A percentile compares a stretch with the other conserved stretches of the same genome.
phyloP scores from a whole-genome alignment of 345 rosid genomes.

The Acer saccharum region DNA sequence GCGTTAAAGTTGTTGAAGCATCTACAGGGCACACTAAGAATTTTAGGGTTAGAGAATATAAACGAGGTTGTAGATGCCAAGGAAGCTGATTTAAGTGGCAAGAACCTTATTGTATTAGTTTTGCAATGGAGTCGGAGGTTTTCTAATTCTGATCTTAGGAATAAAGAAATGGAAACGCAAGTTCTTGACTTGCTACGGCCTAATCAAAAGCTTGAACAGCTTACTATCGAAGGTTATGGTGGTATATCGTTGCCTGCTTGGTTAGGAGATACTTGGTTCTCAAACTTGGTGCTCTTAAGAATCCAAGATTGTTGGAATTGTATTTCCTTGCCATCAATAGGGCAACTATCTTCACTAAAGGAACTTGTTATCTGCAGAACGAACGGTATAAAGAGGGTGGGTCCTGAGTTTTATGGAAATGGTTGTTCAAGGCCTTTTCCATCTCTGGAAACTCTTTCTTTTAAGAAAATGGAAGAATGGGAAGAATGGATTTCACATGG shows the following conservation, averaged over 20 bases:
- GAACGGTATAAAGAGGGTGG: background rate
- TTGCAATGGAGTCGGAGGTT: slow-evolving; percentile 29
- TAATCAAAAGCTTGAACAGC: slow-evolving; percentile 31
- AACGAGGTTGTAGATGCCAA: slow-evolving; percentile 21
- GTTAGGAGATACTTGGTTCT: slow-evolving; percentile 37
- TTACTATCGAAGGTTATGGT: slow-evolving; percentile 33
- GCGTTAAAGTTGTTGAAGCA: slow-evolving; percentile 11
- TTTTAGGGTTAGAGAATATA: slow-evolving; percentile 10
- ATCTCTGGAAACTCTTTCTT: slow-evolving; percentile 7
- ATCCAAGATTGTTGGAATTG: slow-evolving; percentile 31
- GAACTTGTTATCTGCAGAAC: background rate
- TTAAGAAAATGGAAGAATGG: slow-evolving; percentile 28
- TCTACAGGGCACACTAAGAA: background rate
- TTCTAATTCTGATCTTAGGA: slow-evolving; percentile 2
- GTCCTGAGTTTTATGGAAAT: slow-evolving; percentile 16
- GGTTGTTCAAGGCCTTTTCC: slow-evolving; percentile 17
- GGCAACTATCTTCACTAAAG: slow-evolving; percentile 15
- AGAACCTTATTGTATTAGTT: slow-evolving; percentile 31
- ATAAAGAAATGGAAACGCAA: slow-evolving; percentile 17
- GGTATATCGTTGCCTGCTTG: slow-evolving; percentile 40
- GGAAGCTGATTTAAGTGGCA: slow-evolving; percentile 32
- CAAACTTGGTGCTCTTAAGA: slow-evolving; percentile 19
- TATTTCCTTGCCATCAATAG: slow-evolving; percentile 9
- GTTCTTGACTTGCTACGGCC: slow-evolving; percentile 49
- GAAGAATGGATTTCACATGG: slow-evolving; percentile 29